Evolutionary conservation across 371 early-diverging fungal species (phyloP), one percentile per base, ranked within the genome.

Genomic region (Mortierella sp.): DNA sequence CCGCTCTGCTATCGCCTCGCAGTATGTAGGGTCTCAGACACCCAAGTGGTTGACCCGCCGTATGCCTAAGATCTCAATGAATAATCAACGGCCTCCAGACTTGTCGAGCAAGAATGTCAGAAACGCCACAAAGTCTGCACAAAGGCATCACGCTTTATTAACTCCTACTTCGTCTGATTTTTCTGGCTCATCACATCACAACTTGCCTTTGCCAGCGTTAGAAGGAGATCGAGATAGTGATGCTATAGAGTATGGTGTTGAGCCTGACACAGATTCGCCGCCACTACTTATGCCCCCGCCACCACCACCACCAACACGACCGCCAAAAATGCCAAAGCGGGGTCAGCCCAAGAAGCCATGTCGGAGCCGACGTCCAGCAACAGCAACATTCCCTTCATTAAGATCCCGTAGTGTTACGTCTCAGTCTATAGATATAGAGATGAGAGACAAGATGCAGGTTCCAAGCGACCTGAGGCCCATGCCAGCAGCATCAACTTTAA

Each of bases 11-110:
- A 54, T 56, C 7, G 28, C 35, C 2, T 19, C 70, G 17, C 42
- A 62, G 37, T 17, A 54, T 28, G 26, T 64, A 28, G 58, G 47
- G 28, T 15, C 5, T 17, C 2, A 58, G 59, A 62, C 63, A 26
- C 70, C 70, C 3, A 29, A 62, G 22, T 64, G 63, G 35, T 26
- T 70, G 23, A 45, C 58, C 22, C 34, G 49, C 12, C 42, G 49
- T 13, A 70, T 58, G 58, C 34, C 62, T n/a, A 34, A 58, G 40
- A 9, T 40, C 23, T 56, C 53, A 1, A 9, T 61, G 9, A 54
- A 56, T 13, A 9, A 19, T 9, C 28, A 55, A 0, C 22, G 45
- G 26, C 55, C 62, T 1, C 62, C 57, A 7, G 61, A 6, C 19
- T 19, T 54, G 17, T 61, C 68, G 13, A 49, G 34, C 28, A 8